Base-by-base conservation (phyloP, 2,329 filamentous ascomycete genomes). In the Colletotrichum noveboracense region DNA sequence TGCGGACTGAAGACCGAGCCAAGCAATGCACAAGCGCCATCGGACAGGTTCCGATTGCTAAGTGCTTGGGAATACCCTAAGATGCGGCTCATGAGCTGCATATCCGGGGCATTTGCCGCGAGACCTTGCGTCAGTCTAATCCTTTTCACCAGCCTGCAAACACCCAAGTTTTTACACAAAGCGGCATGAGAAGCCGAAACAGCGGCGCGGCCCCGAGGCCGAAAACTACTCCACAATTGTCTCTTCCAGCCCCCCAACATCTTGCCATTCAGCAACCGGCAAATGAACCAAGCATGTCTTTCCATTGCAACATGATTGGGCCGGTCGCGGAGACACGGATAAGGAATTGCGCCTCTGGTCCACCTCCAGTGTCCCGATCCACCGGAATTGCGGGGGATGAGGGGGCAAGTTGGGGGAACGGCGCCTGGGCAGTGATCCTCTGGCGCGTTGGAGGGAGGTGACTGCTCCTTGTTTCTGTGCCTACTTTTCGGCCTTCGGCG, bases 181-280 rank as follows among this genome's bases (percentile, higher is more conserved):
- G 34, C 32, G 58, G 71, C 24, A 8, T 28, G 52, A 10, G 28
- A 28, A 14, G 24, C 66, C 71, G 65, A 73, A 38, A 55, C 14
- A 18, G 14, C 38, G 66, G 66, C 66, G 66, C 71, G 58, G 71
- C n/a, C 34, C 61, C 71, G 67, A 71, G 28, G 48, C 71, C 71
- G 71, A 66, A 58, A 71, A 66, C 60, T 4, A 56, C 34, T 34
- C 60, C 21, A 26, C 28, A 60, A 13, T 21, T 26, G 28, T 13
- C 28, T 55, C 36, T 55, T 16, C 55, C 21, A 55, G 66, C 32
- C 43, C 43, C 18, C 34, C 71, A 61, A 58, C 48, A 71, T 5
- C 71, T 70, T 71, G n/a, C 60, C 48, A 48, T 21, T 28, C 26
- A 70, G 9, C 48, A 71, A 28, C 12, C 67, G 48, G 28, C 61